Evolutionary conservation across 2,329 filamentous ascomycete species (phyloP).

Genomic region (Grosmannia clavigera): DNA sequence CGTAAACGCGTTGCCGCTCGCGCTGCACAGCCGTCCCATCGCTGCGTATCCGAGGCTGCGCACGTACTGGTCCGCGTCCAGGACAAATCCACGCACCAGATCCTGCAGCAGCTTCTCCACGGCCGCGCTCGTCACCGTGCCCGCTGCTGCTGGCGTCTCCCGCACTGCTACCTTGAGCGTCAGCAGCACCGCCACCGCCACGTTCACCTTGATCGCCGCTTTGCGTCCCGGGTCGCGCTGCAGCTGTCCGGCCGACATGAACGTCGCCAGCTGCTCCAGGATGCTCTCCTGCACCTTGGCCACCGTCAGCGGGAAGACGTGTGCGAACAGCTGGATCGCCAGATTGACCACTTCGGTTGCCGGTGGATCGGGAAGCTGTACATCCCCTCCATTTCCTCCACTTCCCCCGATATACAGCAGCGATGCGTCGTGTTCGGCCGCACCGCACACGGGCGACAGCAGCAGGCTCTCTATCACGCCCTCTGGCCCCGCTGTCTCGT

Average conservation of each 20-base stretch:
- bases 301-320: conserved; percentile 78
- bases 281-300: conserved; percentile 93
- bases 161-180: conserved; percentile 74
- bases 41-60: conserved; percentile 77
- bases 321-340: conserved; percentile 84
- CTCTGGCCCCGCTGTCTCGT: conserved; percentile 48
- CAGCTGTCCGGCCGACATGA: conserved; percentile 66
- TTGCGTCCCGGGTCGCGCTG: conserved; percentile 80
- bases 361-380: conserved; percentile 58
- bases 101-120: conserved; percentile 81
- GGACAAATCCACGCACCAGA: conserved; percentile 56
- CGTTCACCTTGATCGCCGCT: conserved; percentile 82
- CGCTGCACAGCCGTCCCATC: conserved; percentile 71
- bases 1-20: conserved; percentile 78
- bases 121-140: conserved; percentile 59
- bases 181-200: conserved; percentile 68
- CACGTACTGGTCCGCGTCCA: conserved; percentile 75
- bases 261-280: conserved; percentile 83
- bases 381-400: conserved; percentile 18
- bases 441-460: conserved; percentile 63
- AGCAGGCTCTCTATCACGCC: conserved; percentile 50
- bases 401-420: conserved; percentile 54
- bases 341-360: conserved; percentile 90
- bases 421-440: conserved; percentile 81
- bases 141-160: conserved; percentile 60